A percentile compares a stretch with the other conserved stretches of the same genome.
Evolutionary conservation across 2,329 filamentous ascomycete genomes (phyloP).

Genomic region (Trichoderma breve): DNA sequence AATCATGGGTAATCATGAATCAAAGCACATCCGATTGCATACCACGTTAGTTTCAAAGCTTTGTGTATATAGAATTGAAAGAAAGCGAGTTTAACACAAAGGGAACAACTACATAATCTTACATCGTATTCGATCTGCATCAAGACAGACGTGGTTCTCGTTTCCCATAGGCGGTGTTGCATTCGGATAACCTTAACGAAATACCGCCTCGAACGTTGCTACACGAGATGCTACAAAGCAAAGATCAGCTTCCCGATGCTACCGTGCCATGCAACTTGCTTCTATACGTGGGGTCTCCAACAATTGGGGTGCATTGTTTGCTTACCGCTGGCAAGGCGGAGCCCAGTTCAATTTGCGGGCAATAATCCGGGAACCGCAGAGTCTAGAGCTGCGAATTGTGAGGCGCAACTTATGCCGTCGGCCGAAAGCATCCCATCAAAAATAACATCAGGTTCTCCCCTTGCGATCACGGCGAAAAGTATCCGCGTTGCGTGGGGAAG

Average conservation of each 20-base stretch:
- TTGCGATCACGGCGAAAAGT: conserved; percentile 8
- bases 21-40: neutral
- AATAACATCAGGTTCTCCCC: neutral
- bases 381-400: neutral
- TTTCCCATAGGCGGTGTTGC: neutral
- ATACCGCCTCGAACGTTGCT: neutral
- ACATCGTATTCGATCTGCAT: neutral
- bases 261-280: conserved; percentile 11
- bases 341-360: neutral
- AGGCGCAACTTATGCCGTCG: neutral
- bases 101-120: neutral
- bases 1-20: neutral
- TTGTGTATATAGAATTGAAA: neutral
- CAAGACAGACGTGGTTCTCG: neutral
- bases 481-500: conserved; percentile 17
- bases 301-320: neutral
- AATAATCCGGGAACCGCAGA: neutral
- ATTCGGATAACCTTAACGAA: conserved; percentile 3
- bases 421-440: neutral
- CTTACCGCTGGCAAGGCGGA: neutral
- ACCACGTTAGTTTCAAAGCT: neutral
- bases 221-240: neutral
- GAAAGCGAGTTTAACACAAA: too few relatives aligned
- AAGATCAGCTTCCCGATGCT: neutral
- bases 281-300: neutral